These are phyloP conservation scores for Psilocybe cubensis DNA, from an alignment of 768 basidiomycete species.

Conservation along the genomic window DNA sequence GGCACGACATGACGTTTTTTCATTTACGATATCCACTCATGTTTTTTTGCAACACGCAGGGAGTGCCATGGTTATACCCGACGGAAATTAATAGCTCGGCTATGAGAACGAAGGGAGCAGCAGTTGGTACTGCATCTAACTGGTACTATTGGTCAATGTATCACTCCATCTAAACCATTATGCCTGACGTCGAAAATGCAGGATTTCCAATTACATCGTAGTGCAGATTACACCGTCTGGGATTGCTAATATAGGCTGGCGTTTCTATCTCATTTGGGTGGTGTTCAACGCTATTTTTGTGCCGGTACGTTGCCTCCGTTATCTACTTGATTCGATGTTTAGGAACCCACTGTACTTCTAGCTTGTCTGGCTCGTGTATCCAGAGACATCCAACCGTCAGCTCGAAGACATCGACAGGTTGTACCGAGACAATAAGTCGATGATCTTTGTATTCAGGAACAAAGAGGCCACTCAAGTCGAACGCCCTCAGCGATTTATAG, in stretches of 20 bases:
- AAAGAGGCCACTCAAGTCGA: slow-evolving; percentile 46
- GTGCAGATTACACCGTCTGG: slow-evolving; percentile 53
- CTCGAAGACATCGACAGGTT: slow-evolving; percentile 53
- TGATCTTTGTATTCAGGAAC: slow-evolving; percentile 44
- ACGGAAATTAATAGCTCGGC: slow-evolving; percentile 54
- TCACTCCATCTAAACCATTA: neutral
- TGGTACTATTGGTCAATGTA: slow-evolving; percentile 32
- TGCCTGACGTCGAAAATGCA: slow-evolving; percentile 12
- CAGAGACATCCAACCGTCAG: slow-evolving; percentile 53
- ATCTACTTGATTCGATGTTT: neutral
- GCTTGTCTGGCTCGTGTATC: slow-evolving; percentile 51
- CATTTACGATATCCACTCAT: neutral
- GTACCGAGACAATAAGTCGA: slow-evolving; percentile 46
- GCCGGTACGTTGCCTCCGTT: slow-evolving; percentile 31
- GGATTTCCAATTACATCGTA: slow-evolving; percentile 55
- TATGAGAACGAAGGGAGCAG: slow-evolving; percentile 55
- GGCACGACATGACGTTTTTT: slow-evolving; percentile 29
- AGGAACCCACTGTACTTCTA: slow-evolving; percentile 12
- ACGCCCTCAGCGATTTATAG: slow-evolving; percentile 46
- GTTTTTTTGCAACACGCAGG: slow-evolving; percentile 26
- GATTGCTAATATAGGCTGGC: slow-evolving; percentile 50
- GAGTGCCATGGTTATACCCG: slow-evolving; percentile 54
- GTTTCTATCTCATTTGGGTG: slow-evolving; percentile 53
- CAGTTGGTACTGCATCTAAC: slow-evolving; percentile 50
- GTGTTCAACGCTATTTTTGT: slow-evolving; percentile 52